These are phyloP conservation scores for Rubia occidens DNA, from an alignment of 305 asterid genomes.

Conservation along the genomic window DNA sequence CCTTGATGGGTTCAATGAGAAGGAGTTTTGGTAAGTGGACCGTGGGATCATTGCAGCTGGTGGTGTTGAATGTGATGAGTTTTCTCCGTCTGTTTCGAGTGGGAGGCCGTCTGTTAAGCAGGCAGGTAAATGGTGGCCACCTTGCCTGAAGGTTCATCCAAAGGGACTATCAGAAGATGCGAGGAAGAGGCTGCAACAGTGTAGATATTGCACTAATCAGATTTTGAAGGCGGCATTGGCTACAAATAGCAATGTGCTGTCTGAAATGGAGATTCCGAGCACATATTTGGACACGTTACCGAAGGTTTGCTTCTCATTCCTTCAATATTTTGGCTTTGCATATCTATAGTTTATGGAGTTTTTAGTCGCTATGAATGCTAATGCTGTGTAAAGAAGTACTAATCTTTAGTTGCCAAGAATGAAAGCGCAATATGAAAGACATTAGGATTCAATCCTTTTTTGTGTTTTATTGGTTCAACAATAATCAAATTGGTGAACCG, in stretches of 20 bases:
- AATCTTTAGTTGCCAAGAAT: not conserved
- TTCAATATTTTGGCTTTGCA: not conserved
- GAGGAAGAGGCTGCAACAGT: constrained; percentile 85
- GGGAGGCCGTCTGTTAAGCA: constrained; percentile 90
- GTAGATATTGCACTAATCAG: constrained; percentile 92
- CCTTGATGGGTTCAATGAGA: constrained; percentile 75
- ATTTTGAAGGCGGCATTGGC: constrained; percentile 92
- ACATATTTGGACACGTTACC: constrained; percentile 75
- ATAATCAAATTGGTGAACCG: not conserved
- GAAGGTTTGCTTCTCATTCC: constrained; percentile 38
- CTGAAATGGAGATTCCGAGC: constrained; percentile 87
- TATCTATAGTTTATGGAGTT: not conserved
- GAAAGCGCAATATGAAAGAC: not conserved
- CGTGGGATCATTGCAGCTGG: constrained; percentile 55
- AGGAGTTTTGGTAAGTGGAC: constrained; percentile 85
- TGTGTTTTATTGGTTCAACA: not conserved
- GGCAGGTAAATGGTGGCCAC: constrained; percentile 99
- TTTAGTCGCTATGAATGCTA: not conserved
- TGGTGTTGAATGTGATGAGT: constrained; percentile 39
- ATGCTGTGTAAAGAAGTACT: not conserved
- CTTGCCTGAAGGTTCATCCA: constrained; percentile 82
- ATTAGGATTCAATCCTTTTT: not conserved
- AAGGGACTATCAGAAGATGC: constrained; percentile 72
- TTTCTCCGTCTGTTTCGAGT: constrained; percentile 27
- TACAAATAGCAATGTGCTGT: constrained; percentile 68